These are phyloP conservation scores for Xerocomellus amylosporus DNA, from an alignment of 768 basidiomycete genomes.

Conservation along the genomic window DNA sequence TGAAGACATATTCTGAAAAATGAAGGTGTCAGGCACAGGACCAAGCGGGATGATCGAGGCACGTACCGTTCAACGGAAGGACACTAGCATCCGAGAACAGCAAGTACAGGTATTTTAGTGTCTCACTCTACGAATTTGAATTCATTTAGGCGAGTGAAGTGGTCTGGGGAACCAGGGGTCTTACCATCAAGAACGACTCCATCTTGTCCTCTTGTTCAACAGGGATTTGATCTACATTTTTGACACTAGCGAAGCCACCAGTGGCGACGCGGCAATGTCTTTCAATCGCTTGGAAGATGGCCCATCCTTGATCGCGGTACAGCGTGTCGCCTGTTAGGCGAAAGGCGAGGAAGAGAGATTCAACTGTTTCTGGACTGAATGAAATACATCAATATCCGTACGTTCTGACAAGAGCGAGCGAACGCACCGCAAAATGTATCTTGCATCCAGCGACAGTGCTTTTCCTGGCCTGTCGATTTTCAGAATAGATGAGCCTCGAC, in stretches of 20 bases:
- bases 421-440: slow-evolving; percentile 83
- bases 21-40: slow-evolving; percentile 8
- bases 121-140: slow-evolving; percentile 61
- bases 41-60: background rate
- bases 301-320: slow-evolving; percentile 85
- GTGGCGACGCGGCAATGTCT: slow-evolving; percentile 70
- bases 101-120: slow-evolving; percentile 87
- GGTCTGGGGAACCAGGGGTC: slow-evolving; percentile 21
- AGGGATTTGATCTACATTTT: slow-evolving; percentile 80
- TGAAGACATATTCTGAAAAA: slow-evolving; percentile 76
- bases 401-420: background rate
- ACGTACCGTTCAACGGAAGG: slow-evolving; percentile 74
- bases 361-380: slow-evolving; percentile 84
- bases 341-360: slow-evolving; percentile 89
- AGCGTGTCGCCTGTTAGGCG: slow-evolving; percentile 81
- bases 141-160: background rate
- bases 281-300: slow-evolving; percentile 86
- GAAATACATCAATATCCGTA: background rate
- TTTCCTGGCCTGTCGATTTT: slow-evolving; percentile 21
- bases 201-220: slow-evolving; percentile 78
- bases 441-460: slow-evolving; percentile 67
- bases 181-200: slow-evolving; percentile 92
- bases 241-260: slow-evolving; percentile 81
- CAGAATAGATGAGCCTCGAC: background rate
- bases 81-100: slow-evolving; percentile 73